phyloP scores from a whole-genome alignment of 257 asterid genomes.

The Galeopsis tetrahit region DNA sequence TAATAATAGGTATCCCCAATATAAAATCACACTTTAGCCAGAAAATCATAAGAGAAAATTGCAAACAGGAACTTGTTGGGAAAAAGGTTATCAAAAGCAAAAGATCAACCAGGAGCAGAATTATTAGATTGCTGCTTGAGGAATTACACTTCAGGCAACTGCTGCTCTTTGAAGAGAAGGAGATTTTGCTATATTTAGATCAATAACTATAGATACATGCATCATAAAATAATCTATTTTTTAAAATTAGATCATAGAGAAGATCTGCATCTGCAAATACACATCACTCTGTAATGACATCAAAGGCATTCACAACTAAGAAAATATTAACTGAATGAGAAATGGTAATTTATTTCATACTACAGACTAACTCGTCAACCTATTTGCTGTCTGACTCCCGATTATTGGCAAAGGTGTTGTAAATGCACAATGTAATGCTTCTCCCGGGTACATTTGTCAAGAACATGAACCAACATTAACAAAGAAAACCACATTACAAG shows the following conservation, averaged over 20 bases:
- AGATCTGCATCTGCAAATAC: constrained; percentile 8
- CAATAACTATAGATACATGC: not conserved
- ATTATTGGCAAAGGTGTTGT: not conserved
- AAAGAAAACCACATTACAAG: not conserved
- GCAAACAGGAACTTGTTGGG: not conserved
- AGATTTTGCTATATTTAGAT: not conserved
- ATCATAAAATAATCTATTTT: not conserved
- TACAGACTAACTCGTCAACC: constrained; percentile 5
- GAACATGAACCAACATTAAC: not conserved
- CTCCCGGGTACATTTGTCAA: not conserved
- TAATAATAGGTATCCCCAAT: not conserved
- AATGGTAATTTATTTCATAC: not conserved
- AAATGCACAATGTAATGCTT: constrained; percentile 13
- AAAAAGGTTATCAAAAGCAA: constrained; percentile 5
- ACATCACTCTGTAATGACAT: not conserved
- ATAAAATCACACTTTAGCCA: constrained; percentile 24
- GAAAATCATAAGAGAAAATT: constrained; percentile 16
- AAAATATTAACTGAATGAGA: not conserved
- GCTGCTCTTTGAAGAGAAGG: constrained; percentile 20
- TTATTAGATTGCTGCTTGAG: not conserved
- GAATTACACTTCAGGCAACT: constrained; percentile 4
- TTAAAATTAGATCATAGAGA: not conserved
- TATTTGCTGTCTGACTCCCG: not conserved
- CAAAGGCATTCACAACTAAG: constrained; percentile 4
- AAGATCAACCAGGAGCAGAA: constrained; percentile 14